These are phyloP conservation scores for Fusarium hainanense DNA, from an alignment of 2,329 filamentous ascomycete genomes.

Conservation along the genomic window DNA sequence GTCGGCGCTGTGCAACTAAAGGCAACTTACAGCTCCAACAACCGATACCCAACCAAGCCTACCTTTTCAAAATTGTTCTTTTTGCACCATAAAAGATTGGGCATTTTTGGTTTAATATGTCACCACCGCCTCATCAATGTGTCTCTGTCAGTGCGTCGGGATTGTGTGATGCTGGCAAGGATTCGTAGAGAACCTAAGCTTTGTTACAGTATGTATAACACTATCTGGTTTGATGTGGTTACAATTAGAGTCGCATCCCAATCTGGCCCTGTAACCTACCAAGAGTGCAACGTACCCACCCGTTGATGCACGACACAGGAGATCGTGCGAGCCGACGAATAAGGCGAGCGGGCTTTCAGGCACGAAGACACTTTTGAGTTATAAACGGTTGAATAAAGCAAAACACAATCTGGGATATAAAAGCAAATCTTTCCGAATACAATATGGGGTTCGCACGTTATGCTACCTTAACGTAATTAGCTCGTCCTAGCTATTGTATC, in stretches of 20 bases:
- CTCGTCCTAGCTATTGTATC: background rate
- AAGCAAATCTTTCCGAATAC: background rate
- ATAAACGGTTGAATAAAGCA: constrained; percentile 12
- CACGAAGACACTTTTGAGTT: constrained; percentile 28
- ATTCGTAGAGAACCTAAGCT: background rate
- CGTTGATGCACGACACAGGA: constrained; percentile 44
- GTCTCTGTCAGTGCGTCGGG: constrained; percentile 2
- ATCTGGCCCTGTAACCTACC: constrained; percentile 27
- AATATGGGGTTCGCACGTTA: background rate
- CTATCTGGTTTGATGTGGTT: constrained; percentile 29
- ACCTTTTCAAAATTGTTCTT: background rate
- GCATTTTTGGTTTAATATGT: background rate
- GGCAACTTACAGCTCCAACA: background rate
- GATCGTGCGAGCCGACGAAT: constrained; percentile 40
- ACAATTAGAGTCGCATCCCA: constrained; percentile 28
- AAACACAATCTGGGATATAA: constrained; percentile 10
- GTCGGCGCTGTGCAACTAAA: background rate
- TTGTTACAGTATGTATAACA: constrained; percentile 16
- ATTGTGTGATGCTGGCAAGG: constrained; percentile 4
- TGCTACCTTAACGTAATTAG: background rate
- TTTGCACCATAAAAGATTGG: background rate
- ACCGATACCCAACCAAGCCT: constrained; percentile 12
- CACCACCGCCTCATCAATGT: background rate
- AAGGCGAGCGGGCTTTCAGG: constrained; percentile 36
- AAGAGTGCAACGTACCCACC: constrained; percentile 9